These are phyloP conservation scores for Dictyostelium capitatum DNA, from an alignment of 78 protist genomes.

Conservation along the genomic window DNA sequence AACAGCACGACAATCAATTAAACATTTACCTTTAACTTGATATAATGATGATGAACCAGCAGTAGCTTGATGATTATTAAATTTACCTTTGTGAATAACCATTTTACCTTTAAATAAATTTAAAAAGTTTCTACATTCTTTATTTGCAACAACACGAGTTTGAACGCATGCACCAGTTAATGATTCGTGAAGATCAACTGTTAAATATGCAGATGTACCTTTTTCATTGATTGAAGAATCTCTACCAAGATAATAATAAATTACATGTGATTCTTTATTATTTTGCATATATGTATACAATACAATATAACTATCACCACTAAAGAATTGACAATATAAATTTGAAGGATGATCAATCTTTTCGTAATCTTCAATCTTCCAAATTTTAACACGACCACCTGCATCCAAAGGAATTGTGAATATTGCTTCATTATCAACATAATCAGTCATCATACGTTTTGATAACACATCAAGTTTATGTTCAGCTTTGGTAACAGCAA, in stretches of 20 bases:
- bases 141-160: constrained; percentile 77
- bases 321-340: constrained; percentile 55
- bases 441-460: neutral
- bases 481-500: constrained; percentile 47
- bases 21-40: constrained; percentile 40
- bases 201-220: constrained; percentile 84
- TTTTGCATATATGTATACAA: constrained; percentile 75
- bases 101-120: constrained; percentile 63
- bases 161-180: constrained; percentile 44
- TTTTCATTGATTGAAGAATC: constrained; percentile 79
- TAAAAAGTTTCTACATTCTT: constrained; percentile 75
- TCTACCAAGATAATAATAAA: constrained; percentile 80
- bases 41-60: constrained; percentile 8
- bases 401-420: constrained; percentile 9
- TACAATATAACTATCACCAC: constrained; percentile 74
- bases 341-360: constrained; percentile 66
- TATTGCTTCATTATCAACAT: constrained; percentile 6
- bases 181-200: constrained; percentile 69
- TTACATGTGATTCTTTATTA: constrained; percentile 77
- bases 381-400: constrained; percentile 42
- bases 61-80: neutral
- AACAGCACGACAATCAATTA: constrained; percentile 51
- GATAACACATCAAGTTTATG: constrained; percentile 21
- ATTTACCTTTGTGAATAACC: constrained; percentile 65
- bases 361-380: constrained; percentile 82